phyloP scores from a whole-genome alignment of 495 filamentous ascomycete species.

The Parathielavia hyrcaniae region DNA sequence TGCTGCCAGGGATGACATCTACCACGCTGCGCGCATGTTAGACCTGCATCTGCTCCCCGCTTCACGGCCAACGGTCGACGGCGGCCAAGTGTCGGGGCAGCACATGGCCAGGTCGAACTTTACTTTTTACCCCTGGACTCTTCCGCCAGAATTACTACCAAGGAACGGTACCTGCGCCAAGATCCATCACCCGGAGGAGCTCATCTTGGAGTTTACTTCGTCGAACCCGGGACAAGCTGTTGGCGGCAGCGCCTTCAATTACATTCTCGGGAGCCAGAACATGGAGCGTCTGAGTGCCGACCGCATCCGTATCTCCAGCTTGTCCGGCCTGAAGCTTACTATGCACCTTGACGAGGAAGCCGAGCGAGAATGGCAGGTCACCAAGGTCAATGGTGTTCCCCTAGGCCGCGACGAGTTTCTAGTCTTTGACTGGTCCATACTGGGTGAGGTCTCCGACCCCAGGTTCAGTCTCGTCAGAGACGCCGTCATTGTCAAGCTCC shows the following conservation, averaged over 20 bases:
- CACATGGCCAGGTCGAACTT: constrained; percentile 49
- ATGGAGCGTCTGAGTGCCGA: constrained; percentile 49
- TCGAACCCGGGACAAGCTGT: constrained; percentile 51
- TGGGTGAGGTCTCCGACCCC: constrained; percentile 71
- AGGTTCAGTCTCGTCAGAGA: constrained; percentile 77
- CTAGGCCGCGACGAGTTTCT: constrained; percentile 88
- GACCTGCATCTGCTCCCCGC: constrained; percentile 63
- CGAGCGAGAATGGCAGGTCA: constrained; percentile 56
- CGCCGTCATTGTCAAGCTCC: constrained; percentile 62
- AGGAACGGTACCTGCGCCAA: constrained; percentile 62
- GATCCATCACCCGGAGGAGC: constrained; percentile 47
- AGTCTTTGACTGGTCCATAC: constrained; percentile 67
- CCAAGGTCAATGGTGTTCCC: constrained; percentile 69
- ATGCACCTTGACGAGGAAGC: constrained; percentile 61
- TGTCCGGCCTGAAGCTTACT: constrained; percentile 71
- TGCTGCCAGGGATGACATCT: constrained; percentile 78
- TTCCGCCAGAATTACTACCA: constrained; percentile 68
- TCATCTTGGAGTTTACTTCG: constrained; percentile 81
- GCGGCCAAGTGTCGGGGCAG: constrained; percentile 27
- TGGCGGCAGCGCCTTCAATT: constrained; percentile 51
- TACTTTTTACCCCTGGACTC: constrained; percentile 87
- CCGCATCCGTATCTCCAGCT: constrained; percentile 70
- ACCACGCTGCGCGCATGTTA: constrained; percentile 82
- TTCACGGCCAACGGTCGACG: constrained; percentile 29
- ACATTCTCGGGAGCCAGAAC: constrained; percentile 45